Evolutionary conservation across 192 early-diverging fungal species (phyloP), one percentile per base, ranked within the genome.

Genomic region (Umbelopsis isabellina): DNA sequence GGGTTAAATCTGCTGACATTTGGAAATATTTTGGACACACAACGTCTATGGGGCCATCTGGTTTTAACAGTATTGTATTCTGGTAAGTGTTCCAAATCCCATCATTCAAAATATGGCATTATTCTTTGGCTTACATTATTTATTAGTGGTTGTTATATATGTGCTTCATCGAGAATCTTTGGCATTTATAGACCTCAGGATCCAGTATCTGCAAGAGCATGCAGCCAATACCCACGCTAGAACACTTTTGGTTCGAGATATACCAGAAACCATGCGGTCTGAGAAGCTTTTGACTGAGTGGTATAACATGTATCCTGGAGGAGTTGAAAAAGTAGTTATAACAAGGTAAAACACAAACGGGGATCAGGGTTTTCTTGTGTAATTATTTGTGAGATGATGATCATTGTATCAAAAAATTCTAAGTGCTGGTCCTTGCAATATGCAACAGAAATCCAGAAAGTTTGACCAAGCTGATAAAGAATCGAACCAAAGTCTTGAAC

Each of bases 41-140:
- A 80, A 51, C 79, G 82, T 11, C 83, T 92, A 9, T 93, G 91
- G 91, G 86, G 83, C 13, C 91, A 91, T 64, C 74, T 93, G n/a
- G 74, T 80, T 4, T 69, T 88, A 22, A 74, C 79, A 22, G 80
- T 75, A 44, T 13, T 87, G 3, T 83, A 83, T 49, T 72, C 49
- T 8, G 48, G 87, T 85, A 84, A 72, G 82, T 74, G 6, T 13
- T 22, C 69, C 7, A 2, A 22, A 49, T 21, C 21, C 10, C 7
- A 30, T 41, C 41, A 20, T 49, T 41, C 7, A 22, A 16, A 27
- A 25, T 46, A 41, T 10, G 10, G 8, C 5, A 22, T 35, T 25
- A 13, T 58, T 15, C 12, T 25, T 27, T n/a, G 5, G 33, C 33
- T 16, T 13, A 33, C 9, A 27, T 33, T 13, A 4, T 21, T 30